These are phyloP conservation scores for Neckera pumila DNA, from an alignment of 225 moss, liverwort and hornwort species.

Conservation along the genomic window DNA sequence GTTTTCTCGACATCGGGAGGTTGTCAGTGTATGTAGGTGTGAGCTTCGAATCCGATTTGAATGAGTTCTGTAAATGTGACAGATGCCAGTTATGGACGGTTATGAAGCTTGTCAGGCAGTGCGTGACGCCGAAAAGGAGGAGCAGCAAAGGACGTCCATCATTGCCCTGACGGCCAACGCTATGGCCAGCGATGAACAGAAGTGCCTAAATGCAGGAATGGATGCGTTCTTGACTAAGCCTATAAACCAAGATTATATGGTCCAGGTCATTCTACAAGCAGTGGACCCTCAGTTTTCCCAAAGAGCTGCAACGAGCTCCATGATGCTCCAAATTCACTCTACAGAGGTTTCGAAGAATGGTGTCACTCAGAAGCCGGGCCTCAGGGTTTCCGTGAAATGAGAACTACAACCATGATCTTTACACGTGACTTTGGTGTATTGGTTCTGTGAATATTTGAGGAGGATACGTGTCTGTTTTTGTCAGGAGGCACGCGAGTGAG, in stretches of 20 bases:
- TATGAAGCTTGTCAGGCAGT: conserved; percentile 65
- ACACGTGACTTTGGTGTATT: not conserved
- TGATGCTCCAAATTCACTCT: conserved; percentile 3
- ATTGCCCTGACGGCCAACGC: conserved; percentile 79
- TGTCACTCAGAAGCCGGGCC: not conserved
- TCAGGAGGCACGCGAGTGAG: not conserved
- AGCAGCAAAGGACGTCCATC: conserved; percentile 51
- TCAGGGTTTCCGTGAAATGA: conserved; percentile 7
- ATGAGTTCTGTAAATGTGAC: not conserved
- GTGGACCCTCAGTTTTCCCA: conserved; percentile 7
- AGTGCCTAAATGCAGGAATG: conserved; percentile 68
- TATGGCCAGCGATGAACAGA: conserved; percentile 76
- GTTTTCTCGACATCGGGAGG: not conserved
- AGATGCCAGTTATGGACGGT: conserved; percentile 86
- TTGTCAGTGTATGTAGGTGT: not conserved
- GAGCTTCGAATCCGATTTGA: not conserved
- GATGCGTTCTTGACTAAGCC: conserved; percentile 76
- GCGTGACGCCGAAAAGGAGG: conserved; percentile 43
- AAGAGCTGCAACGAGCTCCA: not conserved
- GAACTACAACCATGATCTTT: not conserved
- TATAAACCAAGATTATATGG: conserved; percentile 62
- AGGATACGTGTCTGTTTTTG: not conserved
- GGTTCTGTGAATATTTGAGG: not conserved
- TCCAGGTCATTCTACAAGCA: conserved; percentile 38
- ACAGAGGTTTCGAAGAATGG: conserved; percentile 14